These are phyloP conservation scores for Curvularia lunata DNA, from an alignment of 2,329 filamentous ascomycete genomes.

Conservation along the genomic window DNA sequence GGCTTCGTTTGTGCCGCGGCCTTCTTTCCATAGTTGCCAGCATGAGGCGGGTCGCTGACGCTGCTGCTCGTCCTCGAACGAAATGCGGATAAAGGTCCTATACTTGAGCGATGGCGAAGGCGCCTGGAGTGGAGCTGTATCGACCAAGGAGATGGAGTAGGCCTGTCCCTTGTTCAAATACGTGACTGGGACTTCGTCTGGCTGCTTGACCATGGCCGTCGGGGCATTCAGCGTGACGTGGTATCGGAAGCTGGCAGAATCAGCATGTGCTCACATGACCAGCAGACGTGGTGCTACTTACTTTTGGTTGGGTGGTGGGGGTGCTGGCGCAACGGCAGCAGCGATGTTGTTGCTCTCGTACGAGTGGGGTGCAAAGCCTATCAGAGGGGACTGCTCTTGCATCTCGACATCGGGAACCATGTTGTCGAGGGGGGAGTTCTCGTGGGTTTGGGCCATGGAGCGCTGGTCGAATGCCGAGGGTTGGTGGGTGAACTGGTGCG, in stretches of 20 bases:
- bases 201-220: conserved; percentile 91
- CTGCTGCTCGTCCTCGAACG: conserved; percentile 96
- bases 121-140: conserved; percentile 68
- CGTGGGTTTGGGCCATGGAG: conserved; percentile 70
- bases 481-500: conserved; percentile 80
- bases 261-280: conserved; percentile 22
- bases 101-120: conserved; percentile 71
- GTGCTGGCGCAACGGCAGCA: conserved; percentile 42
- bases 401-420: conserved; percentile 63
- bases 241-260: conserved; percentile 73
- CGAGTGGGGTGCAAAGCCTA: conserved; percentile 61
- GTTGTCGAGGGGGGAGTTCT: conserved; percentile 70
- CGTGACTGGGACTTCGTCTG: conserved; percentile 92
- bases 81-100: conserved; percentile 90
- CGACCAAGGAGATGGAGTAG: conserved; percentile 83
- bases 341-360: conserved; percentile 59
- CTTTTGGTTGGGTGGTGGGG: conserved; percentile 54
- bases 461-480: conserved; percentile 74
- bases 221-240: conserved; percentile 90
- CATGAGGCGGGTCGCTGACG: conserved; percentile 80
- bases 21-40: conserved; percentile 96
- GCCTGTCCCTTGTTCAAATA: conserved; percentile 98
- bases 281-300: conserved; percentile 42
- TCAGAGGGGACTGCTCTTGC: conserved; percentile 66
- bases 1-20: conserved; percentile 91